phyloP scores from a whole-genome alignment of 768 basidiomycete species.

The Leucocoprinus birnbaumii region DNA sequence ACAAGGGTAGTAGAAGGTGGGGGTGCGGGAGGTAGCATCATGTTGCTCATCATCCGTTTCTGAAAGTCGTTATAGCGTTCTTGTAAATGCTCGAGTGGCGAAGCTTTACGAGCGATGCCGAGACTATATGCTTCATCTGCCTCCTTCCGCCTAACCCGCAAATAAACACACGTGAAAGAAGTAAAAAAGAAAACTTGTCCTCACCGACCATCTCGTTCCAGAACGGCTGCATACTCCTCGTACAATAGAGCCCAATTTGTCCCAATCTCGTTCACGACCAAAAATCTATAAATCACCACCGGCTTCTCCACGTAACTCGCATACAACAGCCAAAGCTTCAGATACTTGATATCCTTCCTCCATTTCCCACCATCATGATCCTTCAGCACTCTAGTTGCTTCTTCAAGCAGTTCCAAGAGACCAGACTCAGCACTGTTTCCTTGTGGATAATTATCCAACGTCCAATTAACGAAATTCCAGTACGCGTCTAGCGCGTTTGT shows the following conservation, averaged over 20 bases:
- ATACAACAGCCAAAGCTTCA: conserved; percentile 94
- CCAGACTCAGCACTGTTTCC: conserved; percentile 88
- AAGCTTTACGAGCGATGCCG: conserved; percentile 81
- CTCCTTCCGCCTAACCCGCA: conserved; percentile 67
- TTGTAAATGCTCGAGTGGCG: conserved; percentile 79
- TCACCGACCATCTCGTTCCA: conserved; percentile 83
- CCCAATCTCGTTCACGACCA: conserved; percentile 90
- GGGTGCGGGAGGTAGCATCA: conserved; percentile 35
- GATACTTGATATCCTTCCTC: conserved; percentile 78
- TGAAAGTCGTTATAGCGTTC: conserved; percentile 83
- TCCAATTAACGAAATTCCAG: conserved; percentile 85
- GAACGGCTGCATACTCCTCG: conserved; percentile 85
- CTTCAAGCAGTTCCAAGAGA: conserved; percentile 89
- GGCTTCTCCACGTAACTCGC: conserved; percentile 90
- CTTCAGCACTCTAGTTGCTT: conserved; percentile 84
- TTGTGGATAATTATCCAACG: conserved; percentile 91
- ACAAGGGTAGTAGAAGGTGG: conserved; percentile 24
- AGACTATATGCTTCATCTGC: conserved; percentile 90
- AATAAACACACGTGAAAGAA: conserved; percentile 9
- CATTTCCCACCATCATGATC: conserved; percentile 73
- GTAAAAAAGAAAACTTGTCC: conserved; percentile 16
- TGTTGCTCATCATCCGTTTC: conserved; percentile 77
- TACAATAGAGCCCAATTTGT: conserved; percentile 79
- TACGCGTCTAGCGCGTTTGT: conserved; percentile 83
- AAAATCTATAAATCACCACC: conserved; percentile 83